Conservation (phyloP, 352 stramenopile genomes). For the Pythium aristosporum region DNA sequence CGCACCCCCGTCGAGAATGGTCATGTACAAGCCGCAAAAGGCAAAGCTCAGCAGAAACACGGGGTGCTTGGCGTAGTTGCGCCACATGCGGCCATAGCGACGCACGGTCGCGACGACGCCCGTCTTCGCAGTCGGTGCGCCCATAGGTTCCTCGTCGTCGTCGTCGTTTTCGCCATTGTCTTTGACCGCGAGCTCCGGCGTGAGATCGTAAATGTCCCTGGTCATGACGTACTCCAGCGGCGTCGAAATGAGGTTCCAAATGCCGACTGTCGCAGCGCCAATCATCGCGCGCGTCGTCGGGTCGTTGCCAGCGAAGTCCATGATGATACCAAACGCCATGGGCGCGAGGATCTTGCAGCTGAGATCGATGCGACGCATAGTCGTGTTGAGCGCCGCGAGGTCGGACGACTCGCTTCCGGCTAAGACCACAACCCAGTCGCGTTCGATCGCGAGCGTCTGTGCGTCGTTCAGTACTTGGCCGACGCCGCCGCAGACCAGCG, state of each 20-base stretch:
- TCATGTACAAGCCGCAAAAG: slow-evolving; percentile 30
- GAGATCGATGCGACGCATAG: slow-evolving; percentile 81
- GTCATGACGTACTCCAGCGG: slow-evolving; percentile 80
- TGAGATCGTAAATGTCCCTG: slow-evolving; percentile 67
- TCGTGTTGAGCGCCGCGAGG: slow-evolving; percentile 74
- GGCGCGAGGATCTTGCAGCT: slow-evolving; percentile 77
- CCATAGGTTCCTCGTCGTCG: not conserved
- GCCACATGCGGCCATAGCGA: slow-evolving; percentile 23
- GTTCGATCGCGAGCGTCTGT: slow-evolving; percentile 76
- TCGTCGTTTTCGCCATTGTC: slow-evolving; percentile 17
- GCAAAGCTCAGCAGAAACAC: slow-evolving; percentile 29
- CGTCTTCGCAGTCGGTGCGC: not conserved
- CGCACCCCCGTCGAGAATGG: slow-evolving; percentile 22
- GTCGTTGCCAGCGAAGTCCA: slow-evolving; percentile 69
- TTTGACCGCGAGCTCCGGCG: slow-evolving; percentile 42
- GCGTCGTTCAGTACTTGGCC: slow-evolving; percentile 78
- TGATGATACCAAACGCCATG: slow-evolving; percentile 75
- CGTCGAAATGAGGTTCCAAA: slow-evolving; percentile 82
- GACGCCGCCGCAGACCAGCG: slow-evolving; percentile 61
- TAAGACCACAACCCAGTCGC: slow-evolving; percentile 89
- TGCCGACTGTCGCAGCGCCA: slow-evolving; percentile 55
- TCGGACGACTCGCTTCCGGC: slow-evolving; percentile 38
- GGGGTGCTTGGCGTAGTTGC: slow-evolving; percentile 19
- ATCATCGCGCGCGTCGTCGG: slow-evolving; percentile 64
- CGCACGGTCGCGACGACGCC: not conserved